Evolutionary conservation across 2,329 filamentous ascomycete genomes (phyloP), one percentile per base, ranked within the genome.

Genomic region (Pyricularia pennisetigena): DNA sequence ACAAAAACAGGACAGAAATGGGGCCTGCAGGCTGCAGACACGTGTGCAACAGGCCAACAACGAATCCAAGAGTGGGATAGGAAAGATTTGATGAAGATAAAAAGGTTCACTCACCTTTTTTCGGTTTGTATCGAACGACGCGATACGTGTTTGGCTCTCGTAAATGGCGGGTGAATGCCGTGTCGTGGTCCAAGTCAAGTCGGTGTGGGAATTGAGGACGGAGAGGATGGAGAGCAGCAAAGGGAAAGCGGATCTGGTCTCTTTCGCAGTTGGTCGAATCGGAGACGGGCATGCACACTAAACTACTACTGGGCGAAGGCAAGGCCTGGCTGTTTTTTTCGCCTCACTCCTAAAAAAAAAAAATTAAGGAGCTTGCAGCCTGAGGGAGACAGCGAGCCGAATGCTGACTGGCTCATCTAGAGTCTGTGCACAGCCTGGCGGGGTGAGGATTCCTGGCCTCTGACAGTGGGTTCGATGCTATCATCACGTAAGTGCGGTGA

Each of bases 321-420:
- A 71, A 69, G 65, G 69, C 69, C 70, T 69, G 71, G 70, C 71
- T 69, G 71, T 68, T 68, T 65, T 64, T 49, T 69, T 68, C 41
- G 41, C 41, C 41, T 54, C 41, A 54, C 41, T 54, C 41, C 41
- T n/a, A n/a, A 54, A 54, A 54, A 54, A 49, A 57, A 26, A 59
- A 61, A 61, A 24, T 61, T 61, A 61, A 26, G 57, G 64, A 32
- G 23, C 29, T 41, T 65, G 64, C 64, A 65, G 32, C 64, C 64
- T 65, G 23, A 65, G 30, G 32, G 35, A 65, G 28, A 65, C 64
- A 41, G 8, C 4, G 20, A 35, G 35, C 32, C 24, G 64, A 24
- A 32, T 26, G 64, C 64, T 65, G 64, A 65, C 64, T 59, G 66
- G 49, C 28, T 59, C 29, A 20, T 12, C 14, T 16, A 28, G 49